These are phyloP conservation scores for Acacia confusa DNA, from an alignment of 306 rosid genomes.

Conservation along the genomic window DNA sequence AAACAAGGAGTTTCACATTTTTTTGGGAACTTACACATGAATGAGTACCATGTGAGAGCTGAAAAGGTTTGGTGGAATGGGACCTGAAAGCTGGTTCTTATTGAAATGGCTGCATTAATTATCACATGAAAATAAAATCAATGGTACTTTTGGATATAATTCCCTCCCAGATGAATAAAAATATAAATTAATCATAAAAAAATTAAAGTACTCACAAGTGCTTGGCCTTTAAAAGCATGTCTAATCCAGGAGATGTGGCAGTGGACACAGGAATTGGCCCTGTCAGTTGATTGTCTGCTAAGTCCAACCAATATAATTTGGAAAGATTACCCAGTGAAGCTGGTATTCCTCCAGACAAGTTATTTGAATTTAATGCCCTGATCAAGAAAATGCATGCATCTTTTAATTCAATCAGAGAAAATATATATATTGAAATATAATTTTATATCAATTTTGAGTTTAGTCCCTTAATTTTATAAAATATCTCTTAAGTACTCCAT, in stretches of 20 bases:
- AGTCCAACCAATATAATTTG: slow-evolving; percentile 85
- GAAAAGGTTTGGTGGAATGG: slow-evolving; percentile 69
- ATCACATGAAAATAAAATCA: neutral
- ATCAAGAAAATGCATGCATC: neutral
- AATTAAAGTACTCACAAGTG: slow-evolving; percentile 69
- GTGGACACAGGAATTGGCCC: slow-evolving; percentile 79
- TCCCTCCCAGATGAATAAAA: neutral
- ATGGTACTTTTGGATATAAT: neutral
- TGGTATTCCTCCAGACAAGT: slow-evolving; percentile 77
- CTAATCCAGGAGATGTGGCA: slow-evolving; percentile 62
- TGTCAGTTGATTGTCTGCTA: slow-evolving; percentile 72
- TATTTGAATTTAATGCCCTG: slow-evolving; percentile 93
- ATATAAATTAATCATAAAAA: neutral
- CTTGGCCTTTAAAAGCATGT: slow-evolving; percentile 73
- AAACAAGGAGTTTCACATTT: neutral
- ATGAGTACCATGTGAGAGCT: slow-evolving; percentile 73
- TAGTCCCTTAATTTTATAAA: neutral
- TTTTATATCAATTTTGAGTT: too few relatives aligned
- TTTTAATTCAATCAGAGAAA: too few relatives aligned
- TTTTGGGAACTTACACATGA: slow-evolving; percentile 65
- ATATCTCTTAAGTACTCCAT: too few relatives aligned
- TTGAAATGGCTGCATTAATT: slow-evolving; percentile 83
- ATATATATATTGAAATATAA: too few relatives aligned
- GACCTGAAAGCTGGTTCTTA: slow-evolving; percentile 84
- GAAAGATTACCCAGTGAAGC: slow-evolving; percentile 86